Conservation (phyloP, 192 early-diverging fungal genomes). For the Phycomyces nitens region DNA sequence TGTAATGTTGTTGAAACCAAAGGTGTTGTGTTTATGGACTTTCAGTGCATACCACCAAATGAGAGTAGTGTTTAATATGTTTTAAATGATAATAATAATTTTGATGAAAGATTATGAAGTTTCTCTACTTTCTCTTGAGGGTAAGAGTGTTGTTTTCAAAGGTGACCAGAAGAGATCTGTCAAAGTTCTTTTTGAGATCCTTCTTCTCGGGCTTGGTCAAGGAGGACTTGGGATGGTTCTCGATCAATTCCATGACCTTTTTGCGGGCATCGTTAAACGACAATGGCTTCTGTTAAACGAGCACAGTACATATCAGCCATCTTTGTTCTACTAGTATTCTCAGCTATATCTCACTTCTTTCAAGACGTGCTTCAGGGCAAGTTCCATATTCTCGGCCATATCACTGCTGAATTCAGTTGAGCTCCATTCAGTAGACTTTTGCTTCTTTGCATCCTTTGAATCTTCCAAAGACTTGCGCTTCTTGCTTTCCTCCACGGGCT, state of each 20-base stretch:
- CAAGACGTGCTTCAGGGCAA: constrained; percentile 9
- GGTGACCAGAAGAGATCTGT: constrained; percentile 2
- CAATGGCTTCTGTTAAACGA: neutral
- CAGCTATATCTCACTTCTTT: constrained; percentile 4
- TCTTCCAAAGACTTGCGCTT: constrained; percentile 21
- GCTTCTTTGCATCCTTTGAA: constrained; percentile 26
- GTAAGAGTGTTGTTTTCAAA: constrained; percentile 9
- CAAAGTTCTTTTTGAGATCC: constrained; percentile 27
- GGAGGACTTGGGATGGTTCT: constrained; percentile 8
- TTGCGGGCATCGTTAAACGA: constrained; percentile 23
- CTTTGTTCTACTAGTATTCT: too few species aligned
- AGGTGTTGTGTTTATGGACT: too few species aligned
- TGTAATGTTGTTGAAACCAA: too few species aligned
- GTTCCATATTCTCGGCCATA: constrained; percentile 1
- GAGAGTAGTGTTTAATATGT: too few species aligned
- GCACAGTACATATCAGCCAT: neutral
- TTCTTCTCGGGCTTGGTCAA: constrained; percentile 17
- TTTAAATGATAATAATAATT: too few species aligned
- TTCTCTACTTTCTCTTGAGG: neutral
- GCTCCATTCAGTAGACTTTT: constrained; percentile 29
- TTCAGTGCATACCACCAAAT: too few species aligned
- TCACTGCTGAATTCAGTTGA: constrained; percentile 16
- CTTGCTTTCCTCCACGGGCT: constrained; percentile 26
- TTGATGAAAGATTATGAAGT: too few species aligned
- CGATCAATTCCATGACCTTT: constrained; percentile 16